A percentile compares a stretch with the other conserved stretches of the same genome.
Conservation (phyloP, 2,329 filamentous ascomycete genomes). For the Alternaria burnsii region DNA sequence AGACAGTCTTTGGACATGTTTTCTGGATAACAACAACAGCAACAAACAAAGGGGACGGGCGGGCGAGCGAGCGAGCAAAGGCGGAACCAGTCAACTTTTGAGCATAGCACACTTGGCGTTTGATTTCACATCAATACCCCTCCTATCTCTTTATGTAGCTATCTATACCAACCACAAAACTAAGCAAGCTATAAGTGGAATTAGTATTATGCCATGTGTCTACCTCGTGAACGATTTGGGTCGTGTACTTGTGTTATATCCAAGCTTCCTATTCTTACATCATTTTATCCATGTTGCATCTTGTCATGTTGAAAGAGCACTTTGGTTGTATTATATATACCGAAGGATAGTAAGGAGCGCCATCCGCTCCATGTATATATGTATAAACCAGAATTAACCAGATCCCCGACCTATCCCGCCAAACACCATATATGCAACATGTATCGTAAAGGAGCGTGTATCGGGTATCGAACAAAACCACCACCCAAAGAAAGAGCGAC, state of each 20-base stretch:
- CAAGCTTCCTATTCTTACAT: accelerated
- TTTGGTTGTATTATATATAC: neutral
- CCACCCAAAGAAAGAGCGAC: neutral
- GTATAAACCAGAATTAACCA: neutral
- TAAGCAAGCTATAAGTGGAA: neutral
- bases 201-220: accelerated
- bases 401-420: neutral
- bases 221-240: neutral
- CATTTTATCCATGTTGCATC: accelerated
- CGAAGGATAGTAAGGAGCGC: slow-evolving; percentile 10
- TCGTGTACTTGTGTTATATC: no score
- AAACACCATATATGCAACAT: neutral
- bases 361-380: neutral
- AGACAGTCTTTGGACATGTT: neutral
- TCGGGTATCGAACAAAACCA: neutral
- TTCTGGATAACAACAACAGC: neutral
- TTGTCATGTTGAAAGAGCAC: neutral
- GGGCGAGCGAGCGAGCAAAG: neutral
- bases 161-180: neutral
- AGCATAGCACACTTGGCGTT: slow-evolving; percentile 4
- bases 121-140: slow-evolving; percentile 8
- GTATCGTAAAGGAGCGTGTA: slow-evolving; percentile 1
- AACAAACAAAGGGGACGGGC: neutral
- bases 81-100: neutral
- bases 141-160: neutral